Evolutionary conservation across 2,329 filamentous ascomycete species (phyloP), one percentile per base, ranked within the genome.

Genomic region (Pseudopyrenochaeta lycopersici): DNA sequence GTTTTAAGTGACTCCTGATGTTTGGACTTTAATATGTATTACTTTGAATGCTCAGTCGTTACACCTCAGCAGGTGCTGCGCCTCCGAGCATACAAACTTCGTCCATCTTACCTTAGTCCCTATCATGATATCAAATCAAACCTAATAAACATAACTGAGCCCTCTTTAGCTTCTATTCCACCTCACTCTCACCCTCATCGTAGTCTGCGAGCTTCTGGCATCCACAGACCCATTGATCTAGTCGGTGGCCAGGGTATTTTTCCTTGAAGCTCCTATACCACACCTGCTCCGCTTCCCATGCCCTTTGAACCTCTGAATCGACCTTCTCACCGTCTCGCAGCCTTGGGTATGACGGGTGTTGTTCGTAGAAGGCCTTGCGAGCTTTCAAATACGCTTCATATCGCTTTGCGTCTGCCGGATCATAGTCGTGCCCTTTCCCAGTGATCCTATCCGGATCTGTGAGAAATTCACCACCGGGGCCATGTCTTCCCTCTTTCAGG

Each of bases 141-240:
- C 6, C 12, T n/a, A 14, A n/a, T 12, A 36, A 9, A 6, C 36
- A 7, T 20, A 23, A 12, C 31, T n/a, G 35, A 42, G 12, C 11
- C 1, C 23, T 41, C 20, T 38, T 35, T 23, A 33, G n/a, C 20
- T n/a, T 14, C 10, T 39, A 66, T 40, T 66, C 55, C 38, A 52
- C 60, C 41, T 68, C 63, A 20, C 33, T 36, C 33, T 36, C 52
- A 20, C 46, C 51, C 40, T 61, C 60, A 23, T 49, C 46, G 9
- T 46, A 52, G 2, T 47, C 57, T 3, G 33, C 23, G 1, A 50
- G n/a, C 38, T 55, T 55, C 39, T 52, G 51, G 46, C 69, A 72
- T 2, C 69, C 67, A 49, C 69, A 72, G 7, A 60, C 57, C 68
- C 68, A 72, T 12, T 64, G 43, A 29, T 60, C 44, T 3, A 59